A percentile compares a stretch with the other conserved stretches of the same genome.
These are phyloP conservation scores for Agarophyton chilense DNA, from an alignment of 23 red algal genomes.

Conservation along the genomic window DNA sequence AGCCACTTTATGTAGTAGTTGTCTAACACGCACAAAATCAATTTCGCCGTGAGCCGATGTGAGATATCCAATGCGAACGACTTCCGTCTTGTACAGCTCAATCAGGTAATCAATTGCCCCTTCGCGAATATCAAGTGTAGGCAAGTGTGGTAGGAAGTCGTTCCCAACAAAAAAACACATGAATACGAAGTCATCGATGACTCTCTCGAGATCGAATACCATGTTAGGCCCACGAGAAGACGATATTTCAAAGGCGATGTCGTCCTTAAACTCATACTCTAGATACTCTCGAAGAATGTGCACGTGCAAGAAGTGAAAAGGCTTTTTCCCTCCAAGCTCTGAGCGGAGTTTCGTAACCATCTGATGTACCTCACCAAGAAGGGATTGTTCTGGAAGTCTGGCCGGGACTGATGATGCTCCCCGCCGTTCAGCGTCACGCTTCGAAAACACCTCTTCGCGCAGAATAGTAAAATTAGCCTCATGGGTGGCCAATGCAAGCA, in stretches of 20 bases:
- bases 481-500: conserved; percentile 97
- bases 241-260: conserved; percentile 37
- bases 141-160: conserved; percentile 97
- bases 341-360: conserved; percentile 15
- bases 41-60: conserved; percentile 75
- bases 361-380: neutral
- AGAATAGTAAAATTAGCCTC: conserved; percentile 94
- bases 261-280: conserved; percentile 74
- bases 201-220: conserved; percentile 85
- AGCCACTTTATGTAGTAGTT: conserved; percentile 64
- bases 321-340: conserved; percentile 76
- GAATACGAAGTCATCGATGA: conserved; percentile 97
- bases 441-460: conserved; percentile 80
- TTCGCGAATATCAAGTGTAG: conserved; percentile 95
- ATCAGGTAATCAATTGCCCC: conserved; percentile 95
- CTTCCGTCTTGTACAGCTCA: conserved; percentile 87
- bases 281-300: conserved; percentile 93
- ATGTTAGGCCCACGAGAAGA: conserved; percentile 1
- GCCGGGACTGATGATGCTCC: neutral
- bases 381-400: neutral
- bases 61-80: conserved; percentile 73
- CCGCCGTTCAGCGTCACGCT: conserved; percentile 14
- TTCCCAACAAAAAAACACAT: conserved; percentile 99
- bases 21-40: conserved; percentile 67
- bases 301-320: conserved; percentile 88